Evolutionary conservation across 352 stramenopile genomes (phyloP).

Genomic region (Achlya hypogyna): DNA sequence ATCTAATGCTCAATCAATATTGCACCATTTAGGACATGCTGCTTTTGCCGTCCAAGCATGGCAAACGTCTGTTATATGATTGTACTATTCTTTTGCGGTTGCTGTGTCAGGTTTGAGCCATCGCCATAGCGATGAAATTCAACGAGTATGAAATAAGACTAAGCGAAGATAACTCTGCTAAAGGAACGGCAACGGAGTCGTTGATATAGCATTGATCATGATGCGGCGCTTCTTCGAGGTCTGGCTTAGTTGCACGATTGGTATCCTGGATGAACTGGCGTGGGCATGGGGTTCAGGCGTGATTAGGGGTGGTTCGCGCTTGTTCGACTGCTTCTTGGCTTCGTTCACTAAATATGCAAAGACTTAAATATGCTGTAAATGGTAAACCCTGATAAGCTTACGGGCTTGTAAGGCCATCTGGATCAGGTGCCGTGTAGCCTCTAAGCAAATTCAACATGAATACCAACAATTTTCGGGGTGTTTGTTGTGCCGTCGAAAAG

Average conservation of each 20-base stretch:
- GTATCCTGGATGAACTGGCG: neutral
- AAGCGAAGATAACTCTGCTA: no score
- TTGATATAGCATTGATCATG: neutral
- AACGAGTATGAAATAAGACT: no score
- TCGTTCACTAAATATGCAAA: neutral
- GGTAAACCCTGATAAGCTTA: neutral
- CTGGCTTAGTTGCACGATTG: conserved; percentile 14
- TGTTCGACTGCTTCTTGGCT: neutral
- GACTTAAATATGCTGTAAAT: neutral
- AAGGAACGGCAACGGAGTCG: neutral
- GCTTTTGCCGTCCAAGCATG: neutral
- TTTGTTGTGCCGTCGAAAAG: conserved; percentile 27
- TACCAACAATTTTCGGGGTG: no score
- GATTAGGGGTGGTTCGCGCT: neutral
- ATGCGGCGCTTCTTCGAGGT: conserved; percentile 11
- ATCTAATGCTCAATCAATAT: no score
- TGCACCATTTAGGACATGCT: neutral
- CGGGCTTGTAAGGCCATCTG: conserved; percentile 23
- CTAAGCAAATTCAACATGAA: no score
- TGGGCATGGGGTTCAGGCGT: neutral
- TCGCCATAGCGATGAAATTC: no score
- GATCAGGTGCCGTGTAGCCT: conserved; percentile 23
- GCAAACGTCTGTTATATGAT: neutral
- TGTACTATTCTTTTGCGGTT: no score
- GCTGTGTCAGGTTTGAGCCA: no score